phyloP scores from a whole-genome alignment of 371 early-diverging fungal species.

The Zychaea mexicana region DNA sequence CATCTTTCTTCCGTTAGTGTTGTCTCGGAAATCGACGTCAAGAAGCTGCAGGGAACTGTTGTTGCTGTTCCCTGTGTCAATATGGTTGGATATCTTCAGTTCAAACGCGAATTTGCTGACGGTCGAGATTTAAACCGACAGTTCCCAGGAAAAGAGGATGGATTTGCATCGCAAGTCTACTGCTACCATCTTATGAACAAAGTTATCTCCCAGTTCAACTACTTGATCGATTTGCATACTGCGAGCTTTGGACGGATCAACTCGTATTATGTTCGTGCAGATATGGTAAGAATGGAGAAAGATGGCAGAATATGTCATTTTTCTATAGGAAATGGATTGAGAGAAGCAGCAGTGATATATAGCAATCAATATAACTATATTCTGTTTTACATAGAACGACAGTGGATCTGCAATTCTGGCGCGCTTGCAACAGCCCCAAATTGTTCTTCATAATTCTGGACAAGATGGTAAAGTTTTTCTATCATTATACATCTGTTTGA shows the following conservation, averaged over 20 bases:
- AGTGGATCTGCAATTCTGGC: constrained; percentile 75
- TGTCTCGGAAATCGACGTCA: constrained; percentile 75
- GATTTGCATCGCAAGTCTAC: constrained; percentile 83
- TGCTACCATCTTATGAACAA: constrained; percentile 81
- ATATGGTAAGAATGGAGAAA: constrained; percentile 55
- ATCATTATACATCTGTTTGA: no score
- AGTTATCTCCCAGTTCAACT: constrained; percentile 79
- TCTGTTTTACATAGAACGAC: constrained; percentile 52
- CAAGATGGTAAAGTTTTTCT: constrained; percentile 30
- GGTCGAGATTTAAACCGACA: constrained; percentile 85
- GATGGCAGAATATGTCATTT: no score
- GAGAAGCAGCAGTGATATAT: no score
- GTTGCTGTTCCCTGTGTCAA: constrained; percentile 90
- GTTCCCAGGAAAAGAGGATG: constrained; percentile 80
- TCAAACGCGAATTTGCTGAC: constrained; percentile 80
- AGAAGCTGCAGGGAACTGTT: constrained; percentile 77
- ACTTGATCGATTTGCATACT: constrained; percentile 88
- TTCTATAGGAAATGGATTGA: no score
- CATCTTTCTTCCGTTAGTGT: constrained; percentile 32
- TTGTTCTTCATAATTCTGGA: constrained; percentile 48
- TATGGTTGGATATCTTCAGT: constrained; percentile 81
- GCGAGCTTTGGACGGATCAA: constrained; percentile 87
- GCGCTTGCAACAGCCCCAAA: constrained; percentile 87
- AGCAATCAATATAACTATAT: background rate
- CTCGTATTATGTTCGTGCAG: constrained; percentile 85